Evolutionary conservation across 2,329 filamentous ascomycete genomes (phyloP), one percentile per base, ranked within the genome.

Genomic region (Fusarium buxicola): DNA sequence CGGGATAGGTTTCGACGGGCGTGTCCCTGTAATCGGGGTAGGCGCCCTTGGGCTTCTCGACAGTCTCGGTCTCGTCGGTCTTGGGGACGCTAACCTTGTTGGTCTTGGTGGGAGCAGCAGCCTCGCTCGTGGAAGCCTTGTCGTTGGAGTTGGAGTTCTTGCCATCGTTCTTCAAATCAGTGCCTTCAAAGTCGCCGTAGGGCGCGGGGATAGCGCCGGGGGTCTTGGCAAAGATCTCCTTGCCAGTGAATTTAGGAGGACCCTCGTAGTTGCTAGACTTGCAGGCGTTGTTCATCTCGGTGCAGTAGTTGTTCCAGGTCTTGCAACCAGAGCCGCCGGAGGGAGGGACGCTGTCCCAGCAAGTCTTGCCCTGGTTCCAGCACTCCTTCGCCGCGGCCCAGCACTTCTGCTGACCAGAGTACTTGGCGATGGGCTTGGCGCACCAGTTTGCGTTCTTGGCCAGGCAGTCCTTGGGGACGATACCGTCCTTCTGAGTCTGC

Each of bases 361-460:
- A 92, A n/a, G 65, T 71, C 3, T 82, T 74, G 27, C 77, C 75
- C 76, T 92, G 88, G 24, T 74, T 71, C 80, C 82, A 92, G 80
- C 87, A 89, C 44, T 79, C 73, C 32, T 78, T 74, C 10, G 81
- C 80, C 3, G 81, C 77, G 54, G 78, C 80, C 85, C 86, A 91
- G 79, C 90, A 92, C 12, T 82, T 82, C 2, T 71, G 71, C 70
- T 87, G 80, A 39, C 78, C 77, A 5, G 76, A 77, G 76, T 89
- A 92, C 8, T 75, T 68, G 0, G 83, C 73, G 1, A 92, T 80
- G 69, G 90, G 83, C 57, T 82, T 78, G 47, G 83, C 89, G 75
- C 88, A 91, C 89, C 89, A 92, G 77, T 92, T 92, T 56, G 79
- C 89, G 71, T 91, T 91, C 70, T 86, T 85, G 58, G 88, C 70